phyloP scores from a whole-genome alignment of 768 basidiomycete species.

The Austroboletus festivus region DNA sequence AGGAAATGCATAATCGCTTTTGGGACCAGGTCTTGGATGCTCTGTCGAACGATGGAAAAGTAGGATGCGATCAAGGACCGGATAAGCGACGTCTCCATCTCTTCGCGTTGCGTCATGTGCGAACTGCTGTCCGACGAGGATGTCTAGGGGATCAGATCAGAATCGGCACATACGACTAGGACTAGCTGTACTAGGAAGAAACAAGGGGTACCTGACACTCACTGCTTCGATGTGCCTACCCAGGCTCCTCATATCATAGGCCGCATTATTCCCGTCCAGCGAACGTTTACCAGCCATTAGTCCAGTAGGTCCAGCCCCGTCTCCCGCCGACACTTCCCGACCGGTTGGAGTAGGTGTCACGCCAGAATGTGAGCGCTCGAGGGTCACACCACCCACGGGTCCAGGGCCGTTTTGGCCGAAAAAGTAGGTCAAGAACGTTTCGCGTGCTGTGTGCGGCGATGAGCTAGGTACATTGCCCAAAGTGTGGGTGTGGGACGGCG shows the following conservation, averaged over 20 bases:
- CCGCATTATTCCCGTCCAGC: slow-evolving; percentile 76
- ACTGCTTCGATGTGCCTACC: slow-evolving; percentile 98
- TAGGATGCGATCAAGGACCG: slow-evolving; percentile 93
- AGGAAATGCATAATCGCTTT: slow-evolving; percentile 99
- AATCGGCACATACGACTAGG: too few species aligned
- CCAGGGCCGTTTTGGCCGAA: slow-evolving; percentile 90
- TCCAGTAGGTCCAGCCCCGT: slow-evolving; percentile 51
- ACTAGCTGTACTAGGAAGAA: slow-evolving; percentile 5
- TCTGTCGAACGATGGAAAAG: slow-evolving; percentile 93
- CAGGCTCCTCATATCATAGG: slow-evolving; percentile 97
- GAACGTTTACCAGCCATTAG: slow-evolving; percentile 64
- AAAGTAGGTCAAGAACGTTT: slow-evolving; percentile 96
- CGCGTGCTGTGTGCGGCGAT: slow-evolving; percentile 63
- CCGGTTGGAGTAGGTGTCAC: slow-evolving; percentile 49
- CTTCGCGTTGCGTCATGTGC: slow-evolving; percentile 76
- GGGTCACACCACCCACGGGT: slow-evolving; percentile 55
- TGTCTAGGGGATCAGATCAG: too few species aligned
- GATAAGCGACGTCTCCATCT: slow-evolving; percentile 95
- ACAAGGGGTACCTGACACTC: slow-evolving; percentile 36
- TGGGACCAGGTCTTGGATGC: slow-evolving; percentile 94
- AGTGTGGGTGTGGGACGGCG: slow-evolving; percentile 35
- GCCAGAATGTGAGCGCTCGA: slow-evolving; percentile 36
- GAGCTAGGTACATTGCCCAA: slow-evolving; percentile 33
- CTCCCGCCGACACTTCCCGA: slow-evolving; percentile 58
- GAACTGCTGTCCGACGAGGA: slow-evolving; percentile 56